Percentiles rank a stretch among this genome's conserved stretches.
These are phyloP conservation scores for Sordariomycetes sp. DNA, from an alignment of 2,329 filamentous ascomycete genomes.

Conservation along the genomic window DNA sequence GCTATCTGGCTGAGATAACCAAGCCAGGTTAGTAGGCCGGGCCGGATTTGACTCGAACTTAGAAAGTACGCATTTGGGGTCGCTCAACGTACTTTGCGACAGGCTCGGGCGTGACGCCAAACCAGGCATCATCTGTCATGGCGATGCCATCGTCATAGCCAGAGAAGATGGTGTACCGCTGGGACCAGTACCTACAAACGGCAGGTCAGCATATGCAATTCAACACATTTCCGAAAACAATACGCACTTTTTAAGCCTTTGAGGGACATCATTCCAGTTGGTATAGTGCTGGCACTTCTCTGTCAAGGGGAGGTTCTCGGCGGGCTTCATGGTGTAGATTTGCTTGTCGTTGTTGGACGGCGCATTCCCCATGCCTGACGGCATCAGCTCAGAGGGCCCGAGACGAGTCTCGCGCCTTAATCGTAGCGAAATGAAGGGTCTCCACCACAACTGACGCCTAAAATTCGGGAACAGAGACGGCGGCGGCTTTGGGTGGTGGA, in stretches of 20 bases:
- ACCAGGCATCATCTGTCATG: constrained; percentile 93
- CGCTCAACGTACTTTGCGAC: constrained; percentile 60
- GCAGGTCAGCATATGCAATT: neutral
- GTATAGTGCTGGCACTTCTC: constrained; percentile 68
- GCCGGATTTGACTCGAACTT: neutral
- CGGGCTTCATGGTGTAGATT: constrained; percentile 24
- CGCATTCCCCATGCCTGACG: neutral
- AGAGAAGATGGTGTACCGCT: constrained; percentile 79
- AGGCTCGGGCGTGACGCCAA: constrained; percentile 88
- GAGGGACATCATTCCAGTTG: constrained; percentile 59
- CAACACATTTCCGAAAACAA: neutral
- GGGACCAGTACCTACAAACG: constrained; percentile 67
- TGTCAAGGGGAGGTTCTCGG: constrained; percentile 39
- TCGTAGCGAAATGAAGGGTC: neutral
- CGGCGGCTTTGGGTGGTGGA: neutral
- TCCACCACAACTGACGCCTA: neutral
- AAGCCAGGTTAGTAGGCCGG: constrained; percentile 1
- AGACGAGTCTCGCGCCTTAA: neutral
- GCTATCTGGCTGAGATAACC: constrained; percentile 50
- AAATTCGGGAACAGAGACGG: neutral
- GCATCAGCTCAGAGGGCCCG: neutral
- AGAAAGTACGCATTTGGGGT: constrained; percentile 3
- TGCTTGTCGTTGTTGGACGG: neutral
- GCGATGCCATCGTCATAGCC: constrained; percentile 79
- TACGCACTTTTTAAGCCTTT: constrained; percentile 71